phyloP scores from a whole-genome alignment of 306 rosid genomes.

The Malus asiatica region DNA sequence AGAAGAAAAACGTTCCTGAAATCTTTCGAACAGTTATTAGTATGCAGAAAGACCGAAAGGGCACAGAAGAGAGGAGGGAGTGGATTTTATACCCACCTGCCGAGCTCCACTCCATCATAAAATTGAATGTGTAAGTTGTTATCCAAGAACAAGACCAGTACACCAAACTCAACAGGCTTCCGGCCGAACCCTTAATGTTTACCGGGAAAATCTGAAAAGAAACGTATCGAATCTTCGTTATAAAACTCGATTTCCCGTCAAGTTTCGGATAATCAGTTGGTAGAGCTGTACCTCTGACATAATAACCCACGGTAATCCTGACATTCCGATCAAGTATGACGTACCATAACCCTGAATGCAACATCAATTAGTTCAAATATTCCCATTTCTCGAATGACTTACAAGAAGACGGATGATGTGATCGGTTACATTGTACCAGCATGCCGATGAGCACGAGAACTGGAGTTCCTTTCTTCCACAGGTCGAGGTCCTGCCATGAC shows the following conservation, averaged over 20 bases:
- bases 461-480: constrained; percentile 10
- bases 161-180: constrained; percentile 64
- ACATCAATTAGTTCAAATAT: neutral
- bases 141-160: constrained; percentile 73
- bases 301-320: constrained; percentile 17
- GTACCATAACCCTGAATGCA: neutral
- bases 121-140: constrained; percentile 59
- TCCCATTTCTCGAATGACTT: neutral
- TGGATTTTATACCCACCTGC: constrained; percentile 24
- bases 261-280: neutral
- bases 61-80: neutral
- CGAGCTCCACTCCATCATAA: constrained; percentile 65
- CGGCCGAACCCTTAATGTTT: constrained; percentile 71
- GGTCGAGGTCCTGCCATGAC: neutral
- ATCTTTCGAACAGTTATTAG: neutral
- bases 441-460: constrained; percentile 14
- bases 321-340: neutral
- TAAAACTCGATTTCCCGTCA: neutral
- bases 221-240: neutral
- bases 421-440: constrained; percentile 4
- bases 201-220: constrained; percentile 62
- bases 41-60: neutral
- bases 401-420: neutral
- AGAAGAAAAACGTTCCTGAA: constrained; percentile 66
- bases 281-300: constrained; percentile 3